Percentiles rank a stretch among this genome's conserved stretches.
phyloP scores from a whole-genome alignment of 805 yeast species.

The Cyberlindnera veronae region DNA sequence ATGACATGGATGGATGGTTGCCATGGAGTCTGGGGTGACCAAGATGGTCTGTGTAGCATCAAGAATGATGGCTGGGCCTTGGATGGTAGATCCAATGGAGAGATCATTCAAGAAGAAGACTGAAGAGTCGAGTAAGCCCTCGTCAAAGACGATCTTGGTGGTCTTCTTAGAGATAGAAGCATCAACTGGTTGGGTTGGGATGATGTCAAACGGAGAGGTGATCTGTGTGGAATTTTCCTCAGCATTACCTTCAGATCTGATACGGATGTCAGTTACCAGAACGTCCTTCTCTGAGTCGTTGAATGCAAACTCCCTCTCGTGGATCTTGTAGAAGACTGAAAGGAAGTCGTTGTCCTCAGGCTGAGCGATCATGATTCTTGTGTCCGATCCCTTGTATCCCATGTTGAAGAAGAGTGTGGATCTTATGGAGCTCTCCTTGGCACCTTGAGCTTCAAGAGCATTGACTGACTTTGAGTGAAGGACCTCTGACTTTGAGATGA shows the following conservation, averaged over 20 bases:
- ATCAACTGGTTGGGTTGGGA: constrained; percentile 23
- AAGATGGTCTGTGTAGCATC: constrained; percentile 63
- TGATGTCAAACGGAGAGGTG: constrained; percentile 27
- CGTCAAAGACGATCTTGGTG: constrained; percentile 33
- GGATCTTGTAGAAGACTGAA: constrained; percentile 28
- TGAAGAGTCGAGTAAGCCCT: constrained; percentile 30
- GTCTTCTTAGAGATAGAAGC: constrained; percentile 29
- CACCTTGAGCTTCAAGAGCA: constrained; percentile 25
- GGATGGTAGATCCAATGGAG: constrained; percentile 28
- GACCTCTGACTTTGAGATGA: constrained; percentile 10
- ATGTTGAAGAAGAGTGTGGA: constrained; percentile 35
- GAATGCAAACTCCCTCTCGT: constrained; percentile 36
- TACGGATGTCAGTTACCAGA: constrained; percentile 34
- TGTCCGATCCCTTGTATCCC: constrained; percentile 46
- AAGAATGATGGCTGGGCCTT: constrained; percentile 56
- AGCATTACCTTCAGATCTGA: constrained; percentile 31
- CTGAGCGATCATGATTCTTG: constrained; percentile 35
- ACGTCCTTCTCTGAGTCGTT: constrained; percentile 33
- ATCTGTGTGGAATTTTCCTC: constrained; percentile 16
- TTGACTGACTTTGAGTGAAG: constrained; percentile 12
- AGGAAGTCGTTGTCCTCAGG: constrained; percentile 27
- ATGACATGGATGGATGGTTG: constrained; percentile 35
- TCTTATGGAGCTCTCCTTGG: constrained; percentile 23
- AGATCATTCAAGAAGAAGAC: constrained; percentile 31
- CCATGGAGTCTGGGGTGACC: constrained; percentile 35